A percentile compares a stretch with the other conserved stretches of the same genome.
These are phyloP conservation scores for Corynascus novoguineensis DNA, from an alignment of 495 filamentous ascomycete genomes.

Conservation along the genomic window DNA sequence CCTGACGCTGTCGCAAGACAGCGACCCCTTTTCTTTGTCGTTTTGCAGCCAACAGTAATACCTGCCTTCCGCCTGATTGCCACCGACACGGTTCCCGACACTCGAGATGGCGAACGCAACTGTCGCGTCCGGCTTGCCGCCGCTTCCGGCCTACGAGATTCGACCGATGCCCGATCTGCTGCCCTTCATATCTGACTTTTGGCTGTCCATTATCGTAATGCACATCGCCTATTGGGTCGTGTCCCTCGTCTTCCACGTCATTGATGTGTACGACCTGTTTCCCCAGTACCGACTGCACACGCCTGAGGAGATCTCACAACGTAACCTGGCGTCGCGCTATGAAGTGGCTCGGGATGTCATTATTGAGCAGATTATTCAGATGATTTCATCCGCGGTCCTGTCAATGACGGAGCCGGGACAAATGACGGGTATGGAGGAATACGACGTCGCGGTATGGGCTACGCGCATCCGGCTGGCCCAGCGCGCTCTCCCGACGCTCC, in stretches of 20 bases:
- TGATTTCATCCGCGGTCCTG: conserved; percentile 55
- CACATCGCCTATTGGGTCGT: conserved; percentile 82
- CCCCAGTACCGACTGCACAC: conserved; percentile 88
- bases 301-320: conserved; percentile 75
- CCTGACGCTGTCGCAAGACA: conserved; percentile 7
- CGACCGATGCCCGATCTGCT: conserved; percentile 63
- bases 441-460: conserved; percentile 79
- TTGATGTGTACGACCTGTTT: conserved; percentile 78
- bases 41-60: neutral
- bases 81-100: conserved; percentile 12
- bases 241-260: conserved; percentile 78
- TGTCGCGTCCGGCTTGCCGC: conserved; percentile 54
- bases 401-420: conserved; percentile 60
- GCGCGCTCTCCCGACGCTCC: conserved; percentile 56
- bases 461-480: conserved; percentile 66
- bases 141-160: conserved; percentile 68
- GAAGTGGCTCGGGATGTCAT: conserved; percentile 84
- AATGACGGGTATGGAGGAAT: conserved; percentile 66
- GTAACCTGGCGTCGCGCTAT: conserved; percentile 77
- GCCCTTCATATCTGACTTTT: conserved; percentile 72
- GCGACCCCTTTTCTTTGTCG: neutral
- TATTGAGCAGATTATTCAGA: conserved; percentile 84
- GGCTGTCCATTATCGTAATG: conserved; percentile 67
- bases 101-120: conserved; percentile 43
- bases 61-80: conserved; percentile 12